Conservation (phyloP, 176 grass and related monocot species). For the Triticum dicoccoides region DNA sequence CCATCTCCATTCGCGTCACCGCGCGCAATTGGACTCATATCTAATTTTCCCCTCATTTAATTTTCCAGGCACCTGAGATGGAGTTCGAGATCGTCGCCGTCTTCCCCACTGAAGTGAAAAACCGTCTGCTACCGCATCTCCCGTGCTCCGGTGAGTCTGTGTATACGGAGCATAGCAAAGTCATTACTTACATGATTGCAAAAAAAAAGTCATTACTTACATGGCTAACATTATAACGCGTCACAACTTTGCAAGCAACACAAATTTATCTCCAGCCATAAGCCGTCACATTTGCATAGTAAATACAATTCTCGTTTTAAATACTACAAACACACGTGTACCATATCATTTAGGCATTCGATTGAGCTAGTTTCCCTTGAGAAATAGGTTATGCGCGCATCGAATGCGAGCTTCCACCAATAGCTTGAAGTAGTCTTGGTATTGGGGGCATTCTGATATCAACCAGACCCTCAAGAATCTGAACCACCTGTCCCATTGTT, state of each 20-base stretch:
- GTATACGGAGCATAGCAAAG: not conserved
- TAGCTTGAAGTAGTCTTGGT: conserved; percentile 31
- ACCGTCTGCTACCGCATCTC: not conserved
- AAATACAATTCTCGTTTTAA: not conserved
- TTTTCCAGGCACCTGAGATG: not conserved
- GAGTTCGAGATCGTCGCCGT: not conserved
- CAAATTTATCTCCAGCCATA: not conserved
- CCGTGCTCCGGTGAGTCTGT: not conserved
- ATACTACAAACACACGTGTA: not conserved
- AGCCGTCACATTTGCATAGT: not conserved
- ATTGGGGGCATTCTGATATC: conserved; percentile 35
- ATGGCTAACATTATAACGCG: not conserved
- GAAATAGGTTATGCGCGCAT: not conserved
- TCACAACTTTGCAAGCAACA: not conserved
- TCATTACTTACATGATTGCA: not conserved
- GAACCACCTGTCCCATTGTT: conserved; percentile 38
- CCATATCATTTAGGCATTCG: not conserved
- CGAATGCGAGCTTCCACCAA: not conserved
- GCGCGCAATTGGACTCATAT: not conserved
- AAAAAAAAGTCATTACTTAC: not conserved
- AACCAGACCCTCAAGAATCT: conserved; percentile 38
- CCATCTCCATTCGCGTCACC: not conserved
- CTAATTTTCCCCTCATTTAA: not conserved
- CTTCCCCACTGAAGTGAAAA: not conserved
- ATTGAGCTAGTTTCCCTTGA: not conserved